A percentile compares a stretch with the other conserved stretches of the same genome.
These are phyloP conservation scores for Cantharellus anzutake DNA, from an alignment of 768 basidiomycete species.

Conservation along the genomic window DNA sequence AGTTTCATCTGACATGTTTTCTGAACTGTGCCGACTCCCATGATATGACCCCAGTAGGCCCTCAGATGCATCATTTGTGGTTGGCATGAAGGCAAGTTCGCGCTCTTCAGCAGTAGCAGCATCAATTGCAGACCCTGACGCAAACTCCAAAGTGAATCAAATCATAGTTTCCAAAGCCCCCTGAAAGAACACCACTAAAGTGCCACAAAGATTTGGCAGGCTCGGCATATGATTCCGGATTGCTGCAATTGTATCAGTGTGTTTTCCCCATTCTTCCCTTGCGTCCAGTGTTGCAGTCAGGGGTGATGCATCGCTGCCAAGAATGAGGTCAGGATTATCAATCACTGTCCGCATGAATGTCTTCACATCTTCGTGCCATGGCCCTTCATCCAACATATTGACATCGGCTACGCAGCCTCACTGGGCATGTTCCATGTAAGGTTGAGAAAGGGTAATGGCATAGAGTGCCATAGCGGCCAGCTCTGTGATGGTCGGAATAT, in stretches of 20 bases:
- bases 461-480: conserved; percentile 15
- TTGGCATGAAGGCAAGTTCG: conserved; percentile 14
- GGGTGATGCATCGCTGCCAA: conserved; percentile 2
- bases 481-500: conserved; percentile 13
- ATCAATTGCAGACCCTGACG: conserved; percentile 10
- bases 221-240: too few species aligned
- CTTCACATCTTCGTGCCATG: conserved; percentile 12
- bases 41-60: conserved; percentile 1
- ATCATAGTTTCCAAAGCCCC: conserved; percentile 12
- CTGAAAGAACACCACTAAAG: conserved; percentile 9
- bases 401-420: conserved; percentile 2
- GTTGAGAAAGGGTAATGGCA: conserved; percentile 12
- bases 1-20: too few species aligned
- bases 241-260: too few species aligned
- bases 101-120: conserved; percentile 10
- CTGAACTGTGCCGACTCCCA: too few species aligned
- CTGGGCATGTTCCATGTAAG: conserved; percentile 15
- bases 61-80: conserved; percentile 20
- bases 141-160: conserved; percentile 17
- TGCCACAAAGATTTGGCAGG: too few species aligned
- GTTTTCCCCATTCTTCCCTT: too few species aligned
- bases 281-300: conserved; percentile 1
- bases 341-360: conserved; percentile 10
- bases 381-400: conserved; percentile 15
- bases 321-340: conserved; percentile 11